Evolutionary conservation across 352 stramenopile genomes (phyloP), one percentile per base, ranked within the genome.

Genomic region (Globisporangium paroecandrum): DNA sequence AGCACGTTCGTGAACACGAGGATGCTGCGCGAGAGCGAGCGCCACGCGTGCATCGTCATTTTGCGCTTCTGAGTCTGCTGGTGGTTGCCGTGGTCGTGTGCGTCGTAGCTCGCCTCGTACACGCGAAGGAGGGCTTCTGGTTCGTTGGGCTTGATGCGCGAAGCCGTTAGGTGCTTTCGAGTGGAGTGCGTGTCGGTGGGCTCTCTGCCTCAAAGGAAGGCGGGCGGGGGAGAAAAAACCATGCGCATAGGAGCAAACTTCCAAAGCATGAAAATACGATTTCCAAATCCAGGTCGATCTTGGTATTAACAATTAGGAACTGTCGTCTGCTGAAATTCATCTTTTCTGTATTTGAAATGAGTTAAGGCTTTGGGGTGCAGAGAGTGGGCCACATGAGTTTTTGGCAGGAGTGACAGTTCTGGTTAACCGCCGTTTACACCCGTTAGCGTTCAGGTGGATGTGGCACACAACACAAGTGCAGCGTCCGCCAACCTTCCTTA

Each of bases 1-100:
- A 94, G 80, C 76, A 94, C 85, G 73, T 94, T 94, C n/a, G 84
- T 93, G 73, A 94, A 94, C 64, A 94, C 86, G 58, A 94, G 76
- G 58, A 94, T 83, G 64, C 85, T 89, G 36, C 87, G 80, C 60
- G 82, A 89, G 36, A 94, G 74, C 53, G 81, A 89, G 41, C 87
- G 83, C 85, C 87, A 94, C 62, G 75, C 76, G 66, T 74, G 68
- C 69, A 79, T 82, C 41, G 75, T 76, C 77, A 87, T 83, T 12
- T 29, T 63, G 58, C 15, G 49, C 69, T 51, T 49, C 62, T 43
- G 3, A 58, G 10, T 8, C 13, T 34, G 1, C 34, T 36, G 4
- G 6, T 13, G 7, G 36, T 32, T 13, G 25, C 38, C 0, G 36
- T 9, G 22, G 20, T 63, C 29, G 58, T 20, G 34, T 53, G 4